Evolutionary conservation across 495 filamentous ascomycete genomes (phyloP), one percentile per base, ranked within the genome.

Genomic region (Lichenothelia convexa): DNA sequence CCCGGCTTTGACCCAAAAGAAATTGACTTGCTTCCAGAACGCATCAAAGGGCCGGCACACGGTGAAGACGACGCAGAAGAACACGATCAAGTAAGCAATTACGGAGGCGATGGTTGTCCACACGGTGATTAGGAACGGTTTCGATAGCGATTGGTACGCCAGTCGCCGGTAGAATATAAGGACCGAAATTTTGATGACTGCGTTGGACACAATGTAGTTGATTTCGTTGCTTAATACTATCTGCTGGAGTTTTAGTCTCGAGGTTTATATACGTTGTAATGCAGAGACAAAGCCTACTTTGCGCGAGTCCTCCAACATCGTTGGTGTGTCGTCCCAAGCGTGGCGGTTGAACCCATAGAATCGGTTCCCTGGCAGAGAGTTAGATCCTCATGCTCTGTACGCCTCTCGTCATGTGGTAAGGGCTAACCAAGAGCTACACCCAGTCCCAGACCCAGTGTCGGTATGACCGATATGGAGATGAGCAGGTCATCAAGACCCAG

Each of bases 121-220:
- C n/a, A 49, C 41, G 5, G 22, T 35, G n/a, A 31, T 46, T 5
- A 42, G 27, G 40, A 49, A 49, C 11, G 18, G 32, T 22, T 33
- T 44, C 3, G 43, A 41, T 22, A 52, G 33, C 2, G 41, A 27
- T n/a, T 44, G 43, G n/a, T 13, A 27, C 2, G 46, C 21, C 21
- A 52, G 35, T n/a, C 49, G 49, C 16, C 46, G 35, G 30, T 52
- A 52, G 38, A 52, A 52, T 35, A 35, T 45, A 9, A 52, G 44
- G n/a, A 52, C 49, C 17, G 46, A 49, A 15, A 52, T 45, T 26
- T 49, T 49, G 26, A 44, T 47, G 15, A 44, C 30, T 13, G 21
- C 39, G n/a, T 38, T 47, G 1, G 42, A 11, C 16, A 35, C 18
- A 3, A 49, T 12, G 36, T 52, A 52, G 2, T 46, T 23, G 1